Percentiles rank a stretch among this genome's conserved stretches.
Evolutionary conservation across 2,329 filamentous ascomycete species (phyloP).

Genomic region (Ophiocordyceps polyrhachis-furcata): DNA sequence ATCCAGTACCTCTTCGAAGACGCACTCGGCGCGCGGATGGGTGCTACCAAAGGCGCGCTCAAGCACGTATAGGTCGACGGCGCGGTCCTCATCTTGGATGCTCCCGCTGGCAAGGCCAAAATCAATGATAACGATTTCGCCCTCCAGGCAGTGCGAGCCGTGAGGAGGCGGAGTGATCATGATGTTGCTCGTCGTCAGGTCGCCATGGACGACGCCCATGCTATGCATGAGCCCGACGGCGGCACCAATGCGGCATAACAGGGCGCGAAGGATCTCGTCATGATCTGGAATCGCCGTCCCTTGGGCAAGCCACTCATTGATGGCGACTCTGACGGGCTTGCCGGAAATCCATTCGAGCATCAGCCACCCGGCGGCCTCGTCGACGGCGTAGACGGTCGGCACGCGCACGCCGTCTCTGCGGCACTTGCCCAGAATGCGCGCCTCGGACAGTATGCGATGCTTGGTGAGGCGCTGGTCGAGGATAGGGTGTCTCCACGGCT

Average conservation of each 20-base stretch:
- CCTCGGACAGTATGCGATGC: conserved; percentile 75
- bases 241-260: conserved; percentile 53
- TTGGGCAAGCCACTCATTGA: conserved; percentile 49
- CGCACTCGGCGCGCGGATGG: conserved; percentile 64
- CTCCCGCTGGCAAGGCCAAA: conserved; percentile 78
- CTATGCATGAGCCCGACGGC: conserved; percentile 63
- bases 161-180: conserved; percentile 39
- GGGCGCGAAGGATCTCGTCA: conserved; percentile 32
- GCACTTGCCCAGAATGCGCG: conserved; percentile 65
- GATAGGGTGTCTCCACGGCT: conserved; percentile 77
- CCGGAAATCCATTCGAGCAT: conserved; percentile 76
- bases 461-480: conserved; percentile 78
- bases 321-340: conserved; percentile 44
- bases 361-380: conserved; percentile 49
- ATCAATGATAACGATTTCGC: conserved; percentile 80
- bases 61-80: conserved; percentile 89
- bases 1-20: conserved; percentile 56
- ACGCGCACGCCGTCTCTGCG: conserved; percentile 63
- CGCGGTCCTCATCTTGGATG: conserved; percentile 73
- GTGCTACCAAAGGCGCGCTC: conserved; percentile 91
- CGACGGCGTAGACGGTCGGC: conserved; percentile 58
- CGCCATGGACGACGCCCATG: conserved; percentile 79
- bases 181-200: conserved; percentile 93
- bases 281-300: conserved; percentile 18
- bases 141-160: conserved; percentile 26